Conservation (phyloP, 2,329 filamentous ascomycete species). For the Fusarium dimerum region DNA sequence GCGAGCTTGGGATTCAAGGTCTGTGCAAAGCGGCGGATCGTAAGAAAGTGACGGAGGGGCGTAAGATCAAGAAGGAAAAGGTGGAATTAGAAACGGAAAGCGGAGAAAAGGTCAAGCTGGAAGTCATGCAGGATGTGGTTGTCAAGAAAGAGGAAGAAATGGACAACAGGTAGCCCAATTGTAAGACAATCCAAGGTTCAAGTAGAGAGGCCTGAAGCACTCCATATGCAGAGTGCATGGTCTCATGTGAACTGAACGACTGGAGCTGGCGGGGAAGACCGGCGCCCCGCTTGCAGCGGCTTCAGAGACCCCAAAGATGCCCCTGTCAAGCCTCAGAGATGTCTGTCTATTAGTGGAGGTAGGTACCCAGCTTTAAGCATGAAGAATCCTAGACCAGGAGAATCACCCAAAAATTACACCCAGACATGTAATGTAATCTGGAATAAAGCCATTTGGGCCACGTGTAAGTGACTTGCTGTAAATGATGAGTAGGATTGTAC, state of each 20-base stretch:
- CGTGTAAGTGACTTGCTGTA: background rate
- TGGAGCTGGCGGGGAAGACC: constrained; percentile 11
- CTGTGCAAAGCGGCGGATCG: constrained; percentile 74
- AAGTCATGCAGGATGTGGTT: constrained; percentile 21
- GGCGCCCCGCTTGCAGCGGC: constrained; percentile 15
- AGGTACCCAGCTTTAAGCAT: too few relatives aligned
- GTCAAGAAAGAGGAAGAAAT: constrained; percentile 32
- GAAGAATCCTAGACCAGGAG: too few relatives aligned
- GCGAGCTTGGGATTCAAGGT: constrained; percentile 73
- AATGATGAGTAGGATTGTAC: constrained; percentile 7
- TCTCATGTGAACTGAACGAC: too few relatives aligned
- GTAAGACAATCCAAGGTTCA: too few relatives aligned
- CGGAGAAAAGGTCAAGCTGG: constrained; percentile 24
- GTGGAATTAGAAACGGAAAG: constrained; percentile 26
- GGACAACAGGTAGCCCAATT: constrained; percentile 5
- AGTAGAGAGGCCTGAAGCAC: too few relatives aligned
- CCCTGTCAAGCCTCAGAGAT: constrained; percentile 4
- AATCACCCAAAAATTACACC: too few relatives aligned
- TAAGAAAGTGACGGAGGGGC: constrained; percentile 60
- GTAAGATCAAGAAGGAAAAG: constrained; percentile 43
- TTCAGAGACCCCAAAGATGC: constrained; percentile 17
- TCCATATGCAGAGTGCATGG: too few relatives aligned
- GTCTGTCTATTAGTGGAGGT: too few relatives aligned
- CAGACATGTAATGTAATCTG: too few relatives aligned
- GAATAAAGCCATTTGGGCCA: background rate